Base-by-base conservation (phyloP, 805 yeast species). In the Wilhelminamyces savonicus region DNA sequence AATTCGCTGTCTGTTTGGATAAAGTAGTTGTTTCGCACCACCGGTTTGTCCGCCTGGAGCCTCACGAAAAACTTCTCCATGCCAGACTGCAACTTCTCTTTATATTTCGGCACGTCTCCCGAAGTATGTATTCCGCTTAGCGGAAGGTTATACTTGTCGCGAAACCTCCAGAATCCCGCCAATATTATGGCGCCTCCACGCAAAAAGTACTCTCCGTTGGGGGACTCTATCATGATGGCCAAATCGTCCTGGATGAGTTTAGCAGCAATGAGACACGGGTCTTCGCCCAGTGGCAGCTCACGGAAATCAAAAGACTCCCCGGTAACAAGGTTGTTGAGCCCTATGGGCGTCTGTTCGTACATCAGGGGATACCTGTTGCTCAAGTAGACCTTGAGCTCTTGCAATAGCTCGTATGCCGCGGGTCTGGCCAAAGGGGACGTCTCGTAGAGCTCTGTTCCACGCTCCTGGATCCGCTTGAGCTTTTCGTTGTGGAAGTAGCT, bases 131-230 rank as follows among this genome's bases (percentile, higher is more conserved):
- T 78, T 15, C 62, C 66, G 23, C 68, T 56, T 25, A 78, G 52
- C 12, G 81, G 76, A 53, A 70, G 52, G 32, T 73, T 66, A 19
- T 70, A 46, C 48, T 79, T 79, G 44, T 79, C 85, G 30, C 55
- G 64, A 24, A 79, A 62, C 46, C 82, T 62, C 85, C 85, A 78
- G 50, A 78, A 79, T 0, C 80, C 85, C 3, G 86, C 79, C 26
- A 78, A 60, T 44, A 75, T 58, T 28, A 78, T 74, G 4, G 80
- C 72, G 3, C 83, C 86, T 17, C 73, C 78, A 41, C 69, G 71
- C 31, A 78, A 57, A 20, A 56, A 56, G 45, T 76, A 78, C 30
- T 71, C 66, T 7, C 82, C 84, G 22, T 75, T 65, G 14, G 62
- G 65, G 28, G 64, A 59, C 43, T 79, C 85, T 29, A 76, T 54